Conservation (phyloP, 192 early-diverging fungal genomes). For the Rhizophagus prolifer region DNA sequence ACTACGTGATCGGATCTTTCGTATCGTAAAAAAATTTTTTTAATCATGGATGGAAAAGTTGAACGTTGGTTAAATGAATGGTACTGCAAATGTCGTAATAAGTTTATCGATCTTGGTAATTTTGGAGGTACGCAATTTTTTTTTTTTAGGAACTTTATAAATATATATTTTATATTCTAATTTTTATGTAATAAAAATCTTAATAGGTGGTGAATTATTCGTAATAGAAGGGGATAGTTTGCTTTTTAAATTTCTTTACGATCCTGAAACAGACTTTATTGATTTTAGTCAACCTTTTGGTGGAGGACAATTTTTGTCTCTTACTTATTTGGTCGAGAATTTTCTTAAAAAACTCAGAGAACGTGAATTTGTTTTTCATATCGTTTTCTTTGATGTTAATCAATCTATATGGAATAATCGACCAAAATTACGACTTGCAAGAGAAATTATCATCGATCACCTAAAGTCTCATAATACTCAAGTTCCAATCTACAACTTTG, state of each 20-base stretch:
- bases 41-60: neutral
- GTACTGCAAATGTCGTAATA: slow-evolving; percentile 4
- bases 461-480: neutral
- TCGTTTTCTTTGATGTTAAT: slow-evolving; percentile 40
- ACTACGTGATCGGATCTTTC: neutral
- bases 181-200: neutral
- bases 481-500: slow-evolving; percentile 20
- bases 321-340: slow-evolving; percentile 30
- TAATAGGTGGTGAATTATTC: slow-evolving; percentile 34
- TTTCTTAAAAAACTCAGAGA: slow-evolving; percentile 33
- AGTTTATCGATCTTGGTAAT: slow-evolving; percentile 41
- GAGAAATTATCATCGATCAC: slow-evolving; percentile 23
- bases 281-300: slow-evolving; percentile 14
- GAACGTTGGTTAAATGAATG: slow-evolving; percentile 13
- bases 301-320: slow-evolving; percentile 32
- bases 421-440: slow-evolving; percentile 19
- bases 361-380: slow-evolving; percentile 36
- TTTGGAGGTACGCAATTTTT: slow-evolving; percentile 34
- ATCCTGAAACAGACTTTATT: slow-evolving; percentile 22
- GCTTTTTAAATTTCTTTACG: slow-evolving; percentile 23
- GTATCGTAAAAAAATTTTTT: no score
- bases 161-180: no score
- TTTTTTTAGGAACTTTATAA: no score
- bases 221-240: slow-evolving; percentile 46
- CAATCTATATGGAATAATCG: slow-evolving; percentile 32